Evolutionary conservation across 2,329 filamentous ascomycete genomes (phyloP).

Genomic region (Trichoderma sp.): DNA sequence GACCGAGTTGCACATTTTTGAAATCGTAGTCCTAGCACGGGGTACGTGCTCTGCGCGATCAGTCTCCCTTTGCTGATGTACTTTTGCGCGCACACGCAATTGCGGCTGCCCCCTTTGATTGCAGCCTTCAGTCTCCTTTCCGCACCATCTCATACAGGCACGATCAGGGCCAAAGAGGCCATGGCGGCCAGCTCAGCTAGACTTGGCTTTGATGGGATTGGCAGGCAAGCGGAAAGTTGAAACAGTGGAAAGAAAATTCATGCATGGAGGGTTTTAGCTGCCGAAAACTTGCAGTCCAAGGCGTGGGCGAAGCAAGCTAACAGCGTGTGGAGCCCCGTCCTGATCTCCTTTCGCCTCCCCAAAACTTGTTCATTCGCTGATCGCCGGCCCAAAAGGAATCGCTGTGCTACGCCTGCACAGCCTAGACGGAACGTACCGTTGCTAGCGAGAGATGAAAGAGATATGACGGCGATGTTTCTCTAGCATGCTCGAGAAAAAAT

Average conservation of each 20-base stretch:
- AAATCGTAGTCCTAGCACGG: background rate
- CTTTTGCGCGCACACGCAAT: background rate
- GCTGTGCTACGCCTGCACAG: background rate
- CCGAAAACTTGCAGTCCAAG: slow-evolving; percentile 2
- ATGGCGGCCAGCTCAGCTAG: background rate
- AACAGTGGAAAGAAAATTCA: slow-evolving; percentile 5
- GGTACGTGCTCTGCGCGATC: background rate
- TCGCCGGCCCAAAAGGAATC: background rate
- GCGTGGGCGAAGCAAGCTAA: slow-evolving; percentile 2
- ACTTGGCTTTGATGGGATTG: background rate
- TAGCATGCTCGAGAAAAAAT: background rate
- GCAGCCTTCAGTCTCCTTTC: background rate
- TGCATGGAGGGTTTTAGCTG: slow-evolving; percentile 11
- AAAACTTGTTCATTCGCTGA: slow-evolving; percentile 1
- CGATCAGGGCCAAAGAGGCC: background rate
- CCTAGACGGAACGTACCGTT: background rate
- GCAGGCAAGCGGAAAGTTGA: slow-evolving; percentile 2
- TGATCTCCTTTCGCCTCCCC: slow-evolving; percentile 1
- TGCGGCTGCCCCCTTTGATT: background rate
- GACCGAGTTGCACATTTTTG: background rate
- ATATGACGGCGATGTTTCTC: background rate
- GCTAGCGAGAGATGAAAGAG: background rate
- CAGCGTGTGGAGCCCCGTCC: slow-evolving; percentile 2
- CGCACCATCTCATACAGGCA: background rate
- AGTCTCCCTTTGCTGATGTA: background rate